Conservation (phyloP, 495 filamentous ascomycete genomes). For the Aspergillus bridgeri region DNA sequence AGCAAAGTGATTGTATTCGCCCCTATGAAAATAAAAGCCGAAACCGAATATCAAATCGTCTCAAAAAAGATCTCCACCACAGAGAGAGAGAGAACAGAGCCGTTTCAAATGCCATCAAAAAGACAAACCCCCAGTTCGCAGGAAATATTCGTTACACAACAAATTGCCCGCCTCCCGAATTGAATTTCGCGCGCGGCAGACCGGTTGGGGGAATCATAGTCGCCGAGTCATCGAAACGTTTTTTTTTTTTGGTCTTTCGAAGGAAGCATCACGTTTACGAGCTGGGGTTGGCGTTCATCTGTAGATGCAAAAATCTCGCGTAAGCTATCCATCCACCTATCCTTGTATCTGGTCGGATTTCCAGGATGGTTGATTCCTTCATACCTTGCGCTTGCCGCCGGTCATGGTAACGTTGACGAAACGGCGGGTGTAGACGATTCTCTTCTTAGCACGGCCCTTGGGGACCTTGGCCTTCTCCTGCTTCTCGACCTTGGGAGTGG, state of each 20-base stretch:
- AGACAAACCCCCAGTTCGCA: neutral
- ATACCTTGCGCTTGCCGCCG: slow-evolving; percentile 98
- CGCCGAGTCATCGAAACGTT: neutral
- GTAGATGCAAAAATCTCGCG: slow-evolving; percentile 4
- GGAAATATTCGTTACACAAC: slow-evolving; percentile 5
- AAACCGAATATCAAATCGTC: slow-evolving; percentile 5
- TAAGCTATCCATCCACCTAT: slow-evolving; percentile 18
- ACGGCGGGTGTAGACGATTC: slow-evolving; percentile 91
- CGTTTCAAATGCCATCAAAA: neutral
- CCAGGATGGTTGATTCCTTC: slow-evolving; percentile 25
- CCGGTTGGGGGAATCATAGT: slow-evolving; percentile 1
- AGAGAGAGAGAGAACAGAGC: slow-evolving; percentile 4
- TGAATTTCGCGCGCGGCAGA: neutral
- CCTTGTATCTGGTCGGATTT: too few species aligned
- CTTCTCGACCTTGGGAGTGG: slow-evolving; percentile 70
- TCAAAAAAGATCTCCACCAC: neutral
- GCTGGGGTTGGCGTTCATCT: slow-evolving; percentile 45
- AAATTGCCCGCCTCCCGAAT: slow-evolving; percentile 1
- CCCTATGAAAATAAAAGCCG: slow-evolving; percentile 3
- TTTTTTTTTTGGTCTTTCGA: neutral
- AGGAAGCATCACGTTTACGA: slow-evolving; percentile 2
- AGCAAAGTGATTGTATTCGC: slow-evolving; percentile 7
- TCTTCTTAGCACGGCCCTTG: slow-evolving; percentile 99
- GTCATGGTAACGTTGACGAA: slow-evolving; percentile 99
- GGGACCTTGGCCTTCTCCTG: slow-evolving; percentile 58